A percentile compares a stretch with the other conserved stretches of the same genome.
These are phyloP conservation scores for Rutstroemia sp. DNA, from an alignment of 2,329 filamentous ascomycete species.

Conservation along the genomic window DNA sequence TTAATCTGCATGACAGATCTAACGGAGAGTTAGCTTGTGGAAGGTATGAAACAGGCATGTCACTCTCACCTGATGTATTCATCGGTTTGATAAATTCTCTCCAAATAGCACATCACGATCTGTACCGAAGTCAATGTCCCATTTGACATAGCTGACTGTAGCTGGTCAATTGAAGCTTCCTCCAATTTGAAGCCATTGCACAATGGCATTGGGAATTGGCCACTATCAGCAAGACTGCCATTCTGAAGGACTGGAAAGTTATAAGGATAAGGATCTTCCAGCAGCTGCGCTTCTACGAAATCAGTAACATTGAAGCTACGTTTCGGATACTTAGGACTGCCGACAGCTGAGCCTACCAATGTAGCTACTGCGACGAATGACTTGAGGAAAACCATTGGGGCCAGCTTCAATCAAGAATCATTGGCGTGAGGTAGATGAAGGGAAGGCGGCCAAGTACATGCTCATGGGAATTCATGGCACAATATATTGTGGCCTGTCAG, in stretches of 20 bases:
- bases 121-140: slow-evolving; percentile 50
- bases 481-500: not conserved
- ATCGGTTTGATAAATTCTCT: slow-evolving; percentile 53
- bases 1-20: slow-evolving; percentile 59
- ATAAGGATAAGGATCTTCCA: slow-evolving; percentile 29
- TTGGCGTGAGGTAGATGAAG: not conserved
- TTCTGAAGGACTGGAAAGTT: slow-evolving; percentile 33
- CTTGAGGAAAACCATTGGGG: slow-evolving; percentile 3
- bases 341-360: not conserved
- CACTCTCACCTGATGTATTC: slow-evolving; percentile 51
- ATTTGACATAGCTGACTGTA: slow-evolving; percentile 50
- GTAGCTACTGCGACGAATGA: not conserved
- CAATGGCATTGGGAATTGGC: slow-evolving; percentile 51
- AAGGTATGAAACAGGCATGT: not conserved
- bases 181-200: slow-evolving; percentile 56
- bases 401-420: not conserved
- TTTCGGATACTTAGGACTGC: not conserved
- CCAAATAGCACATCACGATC: slow-evolving; percentile 54
- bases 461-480: not conserved
- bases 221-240: slow-evolving; percentile 21
- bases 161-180: slow-evolving; percentile 61
- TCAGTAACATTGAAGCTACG: not conserved
- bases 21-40: not conserved
- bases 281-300: slow-evolving; percentile 28
- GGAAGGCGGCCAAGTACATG: not conserved